Evolutionary conservation across 2,329 filamentous ascomycete genomes (phyloP).

Genomic region (Botrytis paeoniae): DNA sequence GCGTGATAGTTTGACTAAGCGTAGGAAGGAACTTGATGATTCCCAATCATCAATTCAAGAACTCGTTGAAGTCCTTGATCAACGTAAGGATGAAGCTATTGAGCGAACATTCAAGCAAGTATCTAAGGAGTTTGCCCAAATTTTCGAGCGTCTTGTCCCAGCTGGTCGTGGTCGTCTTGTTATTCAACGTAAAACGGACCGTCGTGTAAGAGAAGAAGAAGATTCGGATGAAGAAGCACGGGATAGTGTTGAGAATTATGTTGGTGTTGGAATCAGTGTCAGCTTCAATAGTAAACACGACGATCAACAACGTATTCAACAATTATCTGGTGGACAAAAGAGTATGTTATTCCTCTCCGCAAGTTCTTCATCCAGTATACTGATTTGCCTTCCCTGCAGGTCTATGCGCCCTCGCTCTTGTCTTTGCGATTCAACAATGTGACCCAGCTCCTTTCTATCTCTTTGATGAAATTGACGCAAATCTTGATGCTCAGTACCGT

Average conservation of each 20-base stretch:
- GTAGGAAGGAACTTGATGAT: conserved; percentile 81
- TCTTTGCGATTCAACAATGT: conserved; percentile 97
- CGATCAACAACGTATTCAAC: conserved; percentile 96
- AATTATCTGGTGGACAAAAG: conserved; percentile 96
- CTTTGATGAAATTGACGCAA: conserved; percentile 98
- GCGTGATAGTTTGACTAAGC: conserved; percentile 79
- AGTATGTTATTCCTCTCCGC: conserved; percentile 55
- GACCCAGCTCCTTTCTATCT: conserved; percentile 98
- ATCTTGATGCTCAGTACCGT: conserved; percentile 95
- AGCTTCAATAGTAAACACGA: conserved; percentile 99
- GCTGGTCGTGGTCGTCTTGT: conserved; percentile 87
- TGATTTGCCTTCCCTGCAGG: conserved; percentile 47
- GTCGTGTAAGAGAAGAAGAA: conserved; percentile 60
- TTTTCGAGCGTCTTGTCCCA: conserved; percentile 93
- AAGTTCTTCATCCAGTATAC: background rate
- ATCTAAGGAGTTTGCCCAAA: conserved; percentile 83
- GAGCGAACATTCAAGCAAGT: conserved; percentile 99
- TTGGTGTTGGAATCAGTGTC: conserved; percentile 92
- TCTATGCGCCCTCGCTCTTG: conserved; percentile 92
- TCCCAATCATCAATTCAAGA: conserved; percentile 87
- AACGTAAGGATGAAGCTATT: conserved; percentile 95
- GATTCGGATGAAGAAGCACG: conserved; percentile 67
- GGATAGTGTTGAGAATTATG: conserved; percentile 86
- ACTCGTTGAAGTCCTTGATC: conserved; percentile 87
- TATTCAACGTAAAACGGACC: conserved; percentile 87